These are phyloP conservation scores for Boletus patriciae DNA, from an alignment of 768 basidiomycete species.

Conservation along the genomic window DNA sequence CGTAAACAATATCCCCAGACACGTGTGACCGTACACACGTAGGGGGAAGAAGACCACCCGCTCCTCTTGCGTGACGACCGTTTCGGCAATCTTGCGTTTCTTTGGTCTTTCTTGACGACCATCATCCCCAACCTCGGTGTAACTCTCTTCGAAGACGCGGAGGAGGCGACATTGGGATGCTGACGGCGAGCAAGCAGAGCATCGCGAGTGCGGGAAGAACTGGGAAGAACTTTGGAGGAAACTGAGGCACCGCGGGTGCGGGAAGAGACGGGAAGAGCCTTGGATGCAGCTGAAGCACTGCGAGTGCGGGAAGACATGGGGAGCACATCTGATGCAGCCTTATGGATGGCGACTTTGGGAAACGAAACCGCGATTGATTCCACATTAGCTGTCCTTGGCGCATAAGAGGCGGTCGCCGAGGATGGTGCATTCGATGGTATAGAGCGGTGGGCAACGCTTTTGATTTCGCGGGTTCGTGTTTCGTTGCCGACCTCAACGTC, in stretches of 20 bases:
- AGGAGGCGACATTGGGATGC: background rate
- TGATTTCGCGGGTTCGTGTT: no score
- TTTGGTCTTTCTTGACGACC: background rate
- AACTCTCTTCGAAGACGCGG: constrained; percentile 1
- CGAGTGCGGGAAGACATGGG: background rate
- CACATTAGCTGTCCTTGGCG: background rate
- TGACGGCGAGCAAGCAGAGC: background rate
- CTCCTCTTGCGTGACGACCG: background rate
- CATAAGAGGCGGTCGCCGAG: background rate
- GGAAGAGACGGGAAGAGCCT: background rate
- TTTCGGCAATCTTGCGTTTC: background rate
- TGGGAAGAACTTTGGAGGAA: no score
- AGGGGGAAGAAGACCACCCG: background rate
- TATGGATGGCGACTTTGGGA: background rate
- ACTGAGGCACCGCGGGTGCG: no score
- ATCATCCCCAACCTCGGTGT: background rate
- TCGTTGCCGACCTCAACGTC: background rate
- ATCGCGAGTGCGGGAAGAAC: background rate
- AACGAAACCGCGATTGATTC: background rate
- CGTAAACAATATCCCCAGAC: background rate
- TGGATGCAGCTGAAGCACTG: background rate
- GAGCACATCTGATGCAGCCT: background rate
- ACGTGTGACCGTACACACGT: background rate
- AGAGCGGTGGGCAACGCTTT: no score
- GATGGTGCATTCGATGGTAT: background rate